Conservation (phyloP, 768 basidiomycete species). For the Xerocomellus amylosporus region DNA sequence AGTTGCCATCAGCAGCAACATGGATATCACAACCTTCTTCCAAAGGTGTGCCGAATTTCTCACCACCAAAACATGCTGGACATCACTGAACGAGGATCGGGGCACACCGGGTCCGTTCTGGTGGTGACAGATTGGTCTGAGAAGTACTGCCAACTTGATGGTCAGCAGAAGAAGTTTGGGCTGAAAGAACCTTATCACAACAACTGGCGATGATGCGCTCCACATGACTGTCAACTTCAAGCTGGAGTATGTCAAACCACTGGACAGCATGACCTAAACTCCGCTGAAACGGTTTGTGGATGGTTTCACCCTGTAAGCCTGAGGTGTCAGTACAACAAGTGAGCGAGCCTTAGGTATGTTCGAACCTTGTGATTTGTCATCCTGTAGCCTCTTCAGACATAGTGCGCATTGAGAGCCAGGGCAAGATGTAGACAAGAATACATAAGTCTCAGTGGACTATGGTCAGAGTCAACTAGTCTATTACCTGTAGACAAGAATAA, state of each 20-base stretch:
- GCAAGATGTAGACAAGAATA: too few species aligned
- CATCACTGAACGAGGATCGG: conserved; percentile 19
- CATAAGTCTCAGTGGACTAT: too few species aligned
- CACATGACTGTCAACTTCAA: conserved; percentile 4
- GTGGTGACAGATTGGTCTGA: too few species aligned
- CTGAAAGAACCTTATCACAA: too few species aligned
- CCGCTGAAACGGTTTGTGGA: conserved; percentile 33
- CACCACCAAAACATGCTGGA: conserved; percentile 30
- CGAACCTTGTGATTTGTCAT: too few species aligned
- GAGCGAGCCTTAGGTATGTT: too few species aligned
- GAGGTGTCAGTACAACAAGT: too few species aligned
- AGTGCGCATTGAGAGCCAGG: background rate
- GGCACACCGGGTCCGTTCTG: too few species aligned
- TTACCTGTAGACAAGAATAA: too few species aligned
- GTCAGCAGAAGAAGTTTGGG: too few species aligned
- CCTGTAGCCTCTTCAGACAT: conserved; percentile 11
- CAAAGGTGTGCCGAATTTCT: conserved; percentile 1
- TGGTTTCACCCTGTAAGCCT: conserved; percentile 19
- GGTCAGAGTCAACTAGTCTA: too few species aligned
- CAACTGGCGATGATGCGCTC: background rate
- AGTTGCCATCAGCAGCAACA: conserved; percentile 38
- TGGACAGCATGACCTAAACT: conserved; percentile 25
- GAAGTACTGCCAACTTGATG: too few species aligned
- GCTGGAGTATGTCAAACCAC: conserved; percentile 28
- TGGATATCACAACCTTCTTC: conserved; percentile 36